These are phyloP conservation scores for Bertia moriformis DNA, from an alignment of 2,329 filamentous ascomycete genomes.

Conservation along the genomic window DNA sequence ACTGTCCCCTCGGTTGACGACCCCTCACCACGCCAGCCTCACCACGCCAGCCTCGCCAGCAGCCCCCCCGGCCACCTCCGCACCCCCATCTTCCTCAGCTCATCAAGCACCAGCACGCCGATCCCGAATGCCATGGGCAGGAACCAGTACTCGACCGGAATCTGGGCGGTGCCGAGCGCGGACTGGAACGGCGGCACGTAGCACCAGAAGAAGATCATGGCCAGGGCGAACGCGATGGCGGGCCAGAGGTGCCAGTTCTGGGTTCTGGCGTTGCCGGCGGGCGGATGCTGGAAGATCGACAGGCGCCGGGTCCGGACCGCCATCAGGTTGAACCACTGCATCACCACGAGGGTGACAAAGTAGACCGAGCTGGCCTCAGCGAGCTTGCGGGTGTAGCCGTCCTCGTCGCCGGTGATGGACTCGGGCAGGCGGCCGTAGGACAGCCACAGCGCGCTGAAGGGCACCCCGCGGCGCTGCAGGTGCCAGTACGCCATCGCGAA, in stretches of 20 bases:
- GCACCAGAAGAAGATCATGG: conserved; percentile 55
- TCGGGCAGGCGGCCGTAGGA: conserved; percentile 39
- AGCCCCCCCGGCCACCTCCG: conserved; percentile 41
- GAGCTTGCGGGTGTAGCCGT: conserved; percentile 36
- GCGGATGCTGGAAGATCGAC: conserved; percentile 60
- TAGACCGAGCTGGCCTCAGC: conserved; percentile 61
- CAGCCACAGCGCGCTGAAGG: conserved; percentile 54
- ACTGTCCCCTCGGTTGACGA: no score
- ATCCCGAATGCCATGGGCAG: conserved; percentile 60
- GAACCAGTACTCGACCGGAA: conserved; percentile 65
- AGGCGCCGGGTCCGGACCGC: conserved; percentile 51
- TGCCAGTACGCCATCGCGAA: conserved; percentile 59
- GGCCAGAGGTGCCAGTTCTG: conserved; percentile 58
- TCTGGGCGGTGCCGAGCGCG: conserved; percentile 41
- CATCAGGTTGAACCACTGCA: conserved; percentile 69
- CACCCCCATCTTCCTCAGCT: conserved; percentile 47
- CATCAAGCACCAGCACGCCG: conserved; percentile 49
- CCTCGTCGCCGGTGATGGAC: conserved; percentile 29
- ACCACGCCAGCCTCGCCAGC: conserved; percentile 51
- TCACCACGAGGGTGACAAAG: conserved; percentile 67
- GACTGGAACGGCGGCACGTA: conserved; percentile 54
- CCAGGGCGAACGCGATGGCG: conserved; percentile 53
- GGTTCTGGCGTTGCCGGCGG: conserved; percentile 46
- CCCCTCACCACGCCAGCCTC: conserved; percentile 11
- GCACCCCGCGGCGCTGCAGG: conserved; percentile 43